phyloP scores from a whole-genome alignment of 2,329 filamentous ascomycete species.

The Pochonia chlamydosporia region DNA sequence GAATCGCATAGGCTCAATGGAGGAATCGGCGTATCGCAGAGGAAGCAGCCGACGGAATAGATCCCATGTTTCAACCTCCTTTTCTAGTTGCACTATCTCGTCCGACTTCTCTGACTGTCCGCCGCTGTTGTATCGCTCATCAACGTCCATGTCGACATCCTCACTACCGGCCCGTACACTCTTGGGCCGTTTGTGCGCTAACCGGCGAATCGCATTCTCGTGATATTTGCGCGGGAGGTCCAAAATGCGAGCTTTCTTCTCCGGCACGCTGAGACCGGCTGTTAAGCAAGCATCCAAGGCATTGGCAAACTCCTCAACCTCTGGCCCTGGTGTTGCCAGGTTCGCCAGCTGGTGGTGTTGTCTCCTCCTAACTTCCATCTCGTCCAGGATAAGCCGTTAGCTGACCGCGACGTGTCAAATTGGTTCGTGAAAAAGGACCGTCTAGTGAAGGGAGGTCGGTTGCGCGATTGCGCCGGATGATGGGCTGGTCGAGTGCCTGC shows the following conservation, averaged over 20 bases:
- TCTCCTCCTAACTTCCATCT: slow-evolving; percentile 4
- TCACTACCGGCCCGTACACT: slow-evolving; percentile 28
- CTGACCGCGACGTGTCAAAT: background rate
- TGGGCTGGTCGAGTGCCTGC: background rate
- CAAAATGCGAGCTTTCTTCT: slow-evolving; percentile 61
- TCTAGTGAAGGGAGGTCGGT: background rate
- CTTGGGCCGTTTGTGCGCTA: slow-evolving; percentile 24
- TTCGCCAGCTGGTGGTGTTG: slow-evolving; percentile 10
- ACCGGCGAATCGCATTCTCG: slow-evolving; percentile 38
- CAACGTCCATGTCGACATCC: slow-evolving; percentile 51
- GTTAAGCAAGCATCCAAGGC: slow-evolving; percentile 69
- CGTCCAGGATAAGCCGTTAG: background rate
- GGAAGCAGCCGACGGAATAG: slow-evolving; percentile 70
- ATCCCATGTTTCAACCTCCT: slow-evolving; percentile 88
- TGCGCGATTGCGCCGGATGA: background rate
- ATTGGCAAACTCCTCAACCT: slow-evolving; percentile 83
- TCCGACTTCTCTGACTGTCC: slow-evolving; percentile 9
- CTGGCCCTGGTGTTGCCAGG: slow-evolving; percentile 61
- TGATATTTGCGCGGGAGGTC: slow-evolving; percentile 55
- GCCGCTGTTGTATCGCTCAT: slow-evolving; percentile 29
- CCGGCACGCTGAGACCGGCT: slow-evolving; percentile 39
- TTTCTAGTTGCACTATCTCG: slow-evolving; percentile 54
- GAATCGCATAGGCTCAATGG: slow-evolving; percentile 23
- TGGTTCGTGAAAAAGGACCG: background rate
- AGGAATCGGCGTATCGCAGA: slow-evolving; percentile 50